Evolutionary conservation across 2,329 filamentous ascomycete genomes (phyloP), one percentile per base, ranked within the genome.

Genomic region (Ophiognomonia clavigignenti-juglandacearum): DNA sequence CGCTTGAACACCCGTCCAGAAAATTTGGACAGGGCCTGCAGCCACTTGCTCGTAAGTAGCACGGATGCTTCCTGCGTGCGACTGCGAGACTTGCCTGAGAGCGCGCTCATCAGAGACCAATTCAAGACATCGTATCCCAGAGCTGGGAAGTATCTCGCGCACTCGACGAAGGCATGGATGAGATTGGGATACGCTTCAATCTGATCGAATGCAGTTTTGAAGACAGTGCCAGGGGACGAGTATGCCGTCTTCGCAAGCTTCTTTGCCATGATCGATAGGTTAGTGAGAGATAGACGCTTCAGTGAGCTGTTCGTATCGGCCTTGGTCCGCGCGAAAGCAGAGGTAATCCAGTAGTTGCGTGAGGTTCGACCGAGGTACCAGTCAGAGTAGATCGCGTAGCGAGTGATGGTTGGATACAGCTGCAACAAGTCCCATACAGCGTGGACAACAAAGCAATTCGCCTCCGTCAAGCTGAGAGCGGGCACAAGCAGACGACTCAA

Each of bases 131-230:
- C 93, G 62, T 96, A 96, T 0, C 88, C 92, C 31, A 98, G 71
- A 45, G 88, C 83, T 1, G 92, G 96, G 57, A 97, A 96, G 63
- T 96, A 96, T 58, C 88, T 85, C 32, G 88, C 90, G 60, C 91
- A 96, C 62, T 96, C 90, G 13, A 97, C 91, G 52, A 98, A 88
- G 5, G 89, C 88, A 52, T 96, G 88, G 47, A 96, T 96, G 51
- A 98, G 77, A 61, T 97, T 98, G 61, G 86, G 87, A 63, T 98
- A 98, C 0, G 86, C 85, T 65, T 98, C 91, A 50, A 96, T 88
- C 64, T 96, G 91, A 53, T 84, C 84, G 48, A 98, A 81, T 6
- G 91, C 89, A 47, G 92, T 86, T 58, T 83, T 83, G 70, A 96
- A 96, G 20, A 97, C 91, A 47, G 96, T 78, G 22, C 92, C 92